Base-by-base conservation (phyloP, 2,329 filamentous ascomycete species). In the Xylogone sp. region DNA sequence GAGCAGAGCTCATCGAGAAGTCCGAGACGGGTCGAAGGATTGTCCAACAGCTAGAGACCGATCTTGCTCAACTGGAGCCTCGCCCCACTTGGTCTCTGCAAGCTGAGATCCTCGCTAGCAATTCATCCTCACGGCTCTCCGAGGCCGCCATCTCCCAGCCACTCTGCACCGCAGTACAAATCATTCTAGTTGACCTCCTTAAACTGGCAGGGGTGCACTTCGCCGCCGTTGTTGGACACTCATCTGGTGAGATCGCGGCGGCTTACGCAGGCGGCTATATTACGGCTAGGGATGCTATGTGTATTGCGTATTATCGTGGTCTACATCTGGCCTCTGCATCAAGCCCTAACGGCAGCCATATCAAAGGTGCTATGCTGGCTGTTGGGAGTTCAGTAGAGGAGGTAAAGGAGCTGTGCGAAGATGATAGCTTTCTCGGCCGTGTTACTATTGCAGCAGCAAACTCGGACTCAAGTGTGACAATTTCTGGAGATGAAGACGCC, bases 121-220 rank as follows among this genome's bases (percentile, higher is more conserved):
- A n/a, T n/a, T n/a, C n/a, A n/a, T n/a, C n/a, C n/a, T n/a, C n/a
- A n/a, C n/a, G n/a, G n/a, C n/a, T n/a, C n/a, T n/a, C n/a, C n/a
- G n/a, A n/a, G n/a, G n/a, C n/a, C n/a, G n/a, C n/a, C n/a, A n/a
- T n/a, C n/a, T n/a, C n/a, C n/a, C 71, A 74, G 56, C 71, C 72
- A 52, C 62, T 70, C 66, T 72, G 68, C 53, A 75, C 73, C 0
- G 71, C 75, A 0, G 54, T 79, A 1, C 76, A 79, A 57, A 62
- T 79, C 19, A n/a, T 68, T 0, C 58, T 78, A 3, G 68, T 72
- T 0, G 63, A 71, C n/a, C 62, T 78, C 3, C 63, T 79, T 0
- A 24, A 67, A 19, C 67, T 69, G 1, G 75, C 69, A 64, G 68
- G 67, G 1, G 59, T 77, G 18, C 55, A 52, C 3, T 69, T 73